phyloP scores from a whole-genome alignment of 2,329 filamentous ascomycete genomes.

The Pyrenophora seminiperda region DNA sequence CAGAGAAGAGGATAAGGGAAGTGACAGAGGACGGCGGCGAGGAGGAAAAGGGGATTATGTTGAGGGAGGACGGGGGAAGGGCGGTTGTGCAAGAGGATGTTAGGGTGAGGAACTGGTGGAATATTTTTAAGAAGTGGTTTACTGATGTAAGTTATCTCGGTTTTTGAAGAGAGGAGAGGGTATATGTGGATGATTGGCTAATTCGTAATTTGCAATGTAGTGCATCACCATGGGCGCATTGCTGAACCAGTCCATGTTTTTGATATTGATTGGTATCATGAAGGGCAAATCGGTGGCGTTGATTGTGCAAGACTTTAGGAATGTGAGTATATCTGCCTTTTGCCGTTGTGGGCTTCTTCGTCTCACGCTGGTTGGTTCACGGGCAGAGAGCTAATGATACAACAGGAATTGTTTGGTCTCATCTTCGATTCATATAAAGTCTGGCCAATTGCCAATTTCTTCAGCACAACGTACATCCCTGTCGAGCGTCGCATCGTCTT shows the following conservation, averaged over 20 bases:
- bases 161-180: neutral
- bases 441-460: constrained; percentile 72
- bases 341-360: too few species aligned
- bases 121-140: constrained; percentile 69
- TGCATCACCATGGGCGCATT: constrained; percentile 67
- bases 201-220: constrained; percentile 17
- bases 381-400: neutral
- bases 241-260: constrained; percentile 69
- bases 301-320: constrained; percentile 41
- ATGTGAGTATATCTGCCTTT: constrained; percentile 39
- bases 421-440: constrained; percentile 70
- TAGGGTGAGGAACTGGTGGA: constrained; percentile 52
- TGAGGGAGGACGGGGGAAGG: constrained; percentile 33
- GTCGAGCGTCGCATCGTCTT: constrained; percentile 73
- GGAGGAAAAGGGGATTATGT: constrained; percentile 38
- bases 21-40: constrained; percentile 29
- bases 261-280: constrained; percentile 62
- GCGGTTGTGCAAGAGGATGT: constrained; percentile 36
- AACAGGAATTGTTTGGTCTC: constrained; percentile 40
- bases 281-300: constrained; percentile 43
- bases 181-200: neutral
- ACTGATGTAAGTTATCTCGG: constrained; percentile 57
- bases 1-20: constrained; percentile 24
- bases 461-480: constrained; percentile 73
- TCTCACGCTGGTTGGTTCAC: too few species aligned